Evolutionary conservation across 2,329 filamentous ascomycete species (phyloP), one percentile per base, ranked within the genome.

Genomic region (Aspergillus brasiliensis): DNA sequence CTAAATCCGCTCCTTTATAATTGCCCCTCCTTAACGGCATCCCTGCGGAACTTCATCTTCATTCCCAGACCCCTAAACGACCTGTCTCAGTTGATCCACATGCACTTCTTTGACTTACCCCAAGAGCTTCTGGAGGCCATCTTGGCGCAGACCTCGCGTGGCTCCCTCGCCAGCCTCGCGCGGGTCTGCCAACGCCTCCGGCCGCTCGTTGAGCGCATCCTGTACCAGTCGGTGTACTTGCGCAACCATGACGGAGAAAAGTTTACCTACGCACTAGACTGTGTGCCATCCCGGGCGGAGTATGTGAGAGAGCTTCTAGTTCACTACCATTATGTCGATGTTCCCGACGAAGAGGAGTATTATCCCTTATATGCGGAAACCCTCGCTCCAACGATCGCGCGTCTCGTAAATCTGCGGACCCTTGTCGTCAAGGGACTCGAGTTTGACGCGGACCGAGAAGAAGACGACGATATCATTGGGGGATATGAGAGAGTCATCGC

Each of bases 401-500:
- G 51, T 6, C 57, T 59, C 27, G 25, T 56, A 13, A 59, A 56
- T 6, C n/a, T 59, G 21, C 15, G 23, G 19, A 17, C 40, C 1
- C 57, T 56, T 23, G 27, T 55, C n/a, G 34, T 59, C 42, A 59
- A 59, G 34, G 57, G 57, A 3, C 57, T 59, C 5, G 44, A 55
- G 15, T 56, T 56, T 23, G 57, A 59, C 44, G 34, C n/a, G 4
- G 10, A 11, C 2, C 34, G 51, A 17, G 21, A 28, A 5, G 15
- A 37, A 10, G 57, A 55, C 40, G 57, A 59, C 7, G 40, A 31
- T 13, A 34, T 31, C 5, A 10, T 44, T 6, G 51, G 44, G 21
- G 28, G 34, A 10, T 13, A 8, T 10, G 31, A 53, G 25, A 56
- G 51, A 37, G 27, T 56, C 34, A 34, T 47, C 13, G 23, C 13